Evolutionary conservation across 768 basidiomycete species (phyloP).

Genomic region (Crassisporium funariophilum): DNA sequence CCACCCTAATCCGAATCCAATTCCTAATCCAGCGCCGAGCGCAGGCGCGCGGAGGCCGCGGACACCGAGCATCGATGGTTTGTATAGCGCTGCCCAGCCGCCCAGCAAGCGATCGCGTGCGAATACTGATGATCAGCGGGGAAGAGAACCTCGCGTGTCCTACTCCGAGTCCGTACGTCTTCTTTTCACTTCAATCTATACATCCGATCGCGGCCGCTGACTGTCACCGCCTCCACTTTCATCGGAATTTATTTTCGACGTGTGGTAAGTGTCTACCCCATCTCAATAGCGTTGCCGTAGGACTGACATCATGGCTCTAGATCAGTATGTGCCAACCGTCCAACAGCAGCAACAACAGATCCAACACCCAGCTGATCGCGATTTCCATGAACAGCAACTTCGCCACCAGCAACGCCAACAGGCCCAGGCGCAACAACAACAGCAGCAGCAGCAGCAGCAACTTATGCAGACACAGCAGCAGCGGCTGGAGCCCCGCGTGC

Average conservation of each 20-base stretch:
- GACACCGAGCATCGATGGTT: conserved; percentile 37
- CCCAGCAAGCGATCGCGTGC: conserved; percentile 53
- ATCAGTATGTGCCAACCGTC: background rate
- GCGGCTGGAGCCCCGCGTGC: too few relatives aligned
- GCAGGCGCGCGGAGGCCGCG: conserved; percentile 27
- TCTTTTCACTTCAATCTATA: conserved; percentile 7
- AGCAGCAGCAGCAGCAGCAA: conserved; percentile 16
- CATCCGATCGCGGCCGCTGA: background rate
- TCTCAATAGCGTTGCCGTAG: background rate
- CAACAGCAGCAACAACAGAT: conserved; percentile 1
- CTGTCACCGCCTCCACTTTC: background rate
- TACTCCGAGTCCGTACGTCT: conserved; percentile 34
- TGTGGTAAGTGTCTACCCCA: too few relatives aligned
- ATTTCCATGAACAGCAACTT: conserved; percentile 5
- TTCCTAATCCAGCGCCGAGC: conserved; percentile 1
- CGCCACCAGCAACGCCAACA: conserved; percentile 5
- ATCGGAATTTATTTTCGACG: too few relatives aligned
- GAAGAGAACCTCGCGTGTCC: conserved; percentile 23
- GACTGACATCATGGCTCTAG: background rate
- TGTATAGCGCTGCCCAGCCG: conserved; percentile 38
- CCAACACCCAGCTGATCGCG: background rate
- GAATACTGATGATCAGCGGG: conserved; percentile 38
- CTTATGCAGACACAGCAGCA: too few relatives aligned
- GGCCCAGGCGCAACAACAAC: conserved; percentile 4
- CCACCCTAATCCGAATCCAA: conserved; percentile 18